phyloP scores from a whole-genome alignment of 2,329 filamentous ascomycete species.

The Emmonsiellopsis sp. region DNA sequence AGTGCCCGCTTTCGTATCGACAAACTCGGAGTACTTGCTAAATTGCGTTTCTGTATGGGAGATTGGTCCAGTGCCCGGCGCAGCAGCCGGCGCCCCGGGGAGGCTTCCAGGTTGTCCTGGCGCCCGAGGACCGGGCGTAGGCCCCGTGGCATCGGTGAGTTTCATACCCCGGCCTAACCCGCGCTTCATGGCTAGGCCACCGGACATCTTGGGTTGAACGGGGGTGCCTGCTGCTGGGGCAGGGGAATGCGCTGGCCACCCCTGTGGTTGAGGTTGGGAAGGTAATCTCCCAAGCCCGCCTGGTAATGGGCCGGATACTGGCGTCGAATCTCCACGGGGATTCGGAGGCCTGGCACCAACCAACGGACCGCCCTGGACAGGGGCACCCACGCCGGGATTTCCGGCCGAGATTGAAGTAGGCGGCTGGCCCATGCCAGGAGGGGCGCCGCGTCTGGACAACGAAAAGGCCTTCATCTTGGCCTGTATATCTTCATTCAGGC shows the following conservation, averaged over 20 bases:
- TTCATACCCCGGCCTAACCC: constrained; percentile 38
- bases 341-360: constrained; percentile 2
- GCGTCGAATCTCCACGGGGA: neutral
- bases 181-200: constrained; percentile 38
- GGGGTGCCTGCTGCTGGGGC: constrained; percentile 32
- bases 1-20: constrained; percentile 84
- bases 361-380: neutral
- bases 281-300: constrained; percentile 10
- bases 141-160: constrained; percentile 37
- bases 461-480: constrained; percentile 63
- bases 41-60: constrained; percentile 39
- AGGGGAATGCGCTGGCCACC: constrained; percentile 9
- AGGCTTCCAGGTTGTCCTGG: neutral
- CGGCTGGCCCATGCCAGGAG: neutral
- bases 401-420: neutral
- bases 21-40: constrained; percentile 67
- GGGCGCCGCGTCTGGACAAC: constrained; percentile 41
- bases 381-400: neutral
- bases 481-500: constrained; percentile 54
- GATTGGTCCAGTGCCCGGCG: constrained; percentile 1
- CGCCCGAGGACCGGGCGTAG: constrained; percentile 5
- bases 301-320: constrained; percentile 2
- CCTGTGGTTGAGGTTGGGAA: constrained; percentile 17
- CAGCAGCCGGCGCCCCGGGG: neutral
- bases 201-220: constrained; percentile 31